phyloP scores from a whole-genome alignment of 1,139 yeast species.

The Meyerozyma sp. region DNA sequence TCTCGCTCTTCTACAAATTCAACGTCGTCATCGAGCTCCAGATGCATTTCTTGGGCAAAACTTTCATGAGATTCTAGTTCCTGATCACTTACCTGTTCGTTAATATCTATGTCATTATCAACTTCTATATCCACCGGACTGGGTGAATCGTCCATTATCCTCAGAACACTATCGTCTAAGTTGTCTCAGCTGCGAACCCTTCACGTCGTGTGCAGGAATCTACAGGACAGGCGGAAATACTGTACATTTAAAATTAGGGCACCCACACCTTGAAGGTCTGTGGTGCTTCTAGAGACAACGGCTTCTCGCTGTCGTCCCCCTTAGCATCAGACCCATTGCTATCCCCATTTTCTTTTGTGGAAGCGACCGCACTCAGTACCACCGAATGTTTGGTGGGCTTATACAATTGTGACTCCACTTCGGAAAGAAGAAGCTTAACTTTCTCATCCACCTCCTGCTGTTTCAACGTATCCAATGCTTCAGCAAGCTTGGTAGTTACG shows the following conservation, averaged over 20 bases:
- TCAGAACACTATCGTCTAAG: background rate
- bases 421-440: conserved; percentile 30
- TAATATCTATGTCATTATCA: background rate
- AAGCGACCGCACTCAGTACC: conserved; percentile 12
- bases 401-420: conserved; percentile 44
- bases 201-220: background rate
- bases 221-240: background rate
- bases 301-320: conserved; percentile 41
- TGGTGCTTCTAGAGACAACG: conserved; percentile 77
- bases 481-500: conserved; percentile 46
- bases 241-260: conserved; percentile 20
- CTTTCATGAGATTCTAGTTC: background rate
- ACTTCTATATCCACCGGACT: background rate
- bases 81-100: conserved; percentile 2
- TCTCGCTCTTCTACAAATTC: background rate
- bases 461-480: conserved; percentile 22
- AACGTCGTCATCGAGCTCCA: conserved; percentile 5
- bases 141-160: background rate
- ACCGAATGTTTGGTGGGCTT: conserved; percentile 43
- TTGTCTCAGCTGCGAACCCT: background rate
- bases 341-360: conserved; percentile 6
- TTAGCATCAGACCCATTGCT: conserved; percentile 10
- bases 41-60: conserved; percentile 5
- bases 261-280: conserved; percentile 89
- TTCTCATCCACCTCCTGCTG: conserved; percentile 8